Conservation (phyloP, 768 basidiomycete species). For the Lactarius hatsudake region DNA sequence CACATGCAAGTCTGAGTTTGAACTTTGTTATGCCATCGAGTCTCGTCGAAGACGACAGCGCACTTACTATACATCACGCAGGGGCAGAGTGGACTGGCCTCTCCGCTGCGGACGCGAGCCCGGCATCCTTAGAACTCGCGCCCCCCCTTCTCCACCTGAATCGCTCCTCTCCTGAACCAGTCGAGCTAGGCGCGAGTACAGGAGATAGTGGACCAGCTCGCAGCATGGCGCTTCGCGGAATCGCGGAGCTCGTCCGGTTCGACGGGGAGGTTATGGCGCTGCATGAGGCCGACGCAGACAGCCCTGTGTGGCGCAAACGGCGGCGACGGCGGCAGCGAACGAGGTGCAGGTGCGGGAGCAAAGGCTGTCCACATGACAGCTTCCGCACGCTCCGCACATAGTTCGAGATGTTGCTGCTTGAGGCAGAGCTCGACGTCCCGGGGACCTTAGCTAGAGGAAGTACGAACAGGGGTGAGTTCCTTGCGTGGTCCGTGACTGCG, state of each 20-base stretch:
- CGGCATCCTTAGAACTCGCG: conserved; percentile 62
- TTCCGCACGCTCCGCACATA: conserved; percentile 1
- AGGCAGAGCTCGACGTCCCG: conserved; percentile 7
- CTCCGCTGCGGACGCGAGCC: conserved; percentile 53
- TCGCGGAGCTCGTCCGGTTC: conserved; percentile 64
- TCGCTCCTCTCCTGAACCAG: neutral
- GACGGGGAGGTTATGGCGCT: conserved; percentile 56
- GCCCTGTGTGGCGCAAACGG: neutral
- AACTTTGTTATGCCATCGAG: neutral
- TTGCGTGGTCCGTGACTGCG: neutral
- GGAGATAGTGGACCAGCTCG: conserved; percentile 50
- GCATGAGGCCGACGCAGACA: neutral
- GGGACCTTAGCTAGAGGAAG: neutral
- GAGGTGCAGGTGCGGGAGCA: neutral
- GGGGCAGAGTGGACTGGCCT: conserved; percentile 54
- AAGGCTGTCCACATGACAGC: conserved; percentile 1
- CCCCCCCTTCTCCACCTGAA: conserved; percentile 33
- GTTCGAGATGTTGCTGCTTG: conserved; percentile 8
- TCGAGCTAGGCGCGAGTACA: conserved; percentile 31
- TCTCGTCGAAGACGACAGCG: neutral
- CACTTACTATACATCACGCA: neutral
- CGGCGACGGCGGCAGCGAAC: neutral
- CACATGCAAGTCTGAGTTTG: too few species aligned
- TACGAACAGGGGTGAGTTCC: neutral
- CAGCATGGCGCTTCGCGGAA: conserved; percentile 44